phyloP scores from a whole-genome alignment of 108 stramenopile species.

The Seminavis robusta region DNA sequence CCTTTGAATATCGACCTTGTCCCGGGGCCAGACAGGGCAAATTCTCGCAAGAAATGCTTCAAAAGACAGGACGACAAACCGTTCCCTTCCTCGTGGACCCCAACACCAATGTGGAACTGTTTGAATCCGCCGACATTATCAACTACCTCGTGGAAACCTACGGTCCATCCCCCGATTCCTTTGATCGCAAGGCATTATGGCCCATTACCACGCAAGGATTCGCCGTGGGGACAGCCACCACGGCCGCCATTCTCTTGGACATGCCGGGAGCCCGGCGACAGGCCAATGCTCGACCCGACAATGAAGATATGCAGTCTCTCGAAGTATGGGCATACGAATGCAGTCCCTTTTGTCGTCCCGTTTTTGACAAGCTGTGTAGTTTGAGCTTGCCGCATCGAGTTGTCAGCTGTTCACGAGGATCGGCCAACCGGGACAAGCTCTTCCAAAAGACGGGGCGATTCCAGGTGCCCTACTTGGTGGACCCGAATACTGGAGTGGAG shows the following conservation, averaged over 20 bases:
- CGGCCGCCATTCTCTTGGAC: conserved; percentile 41
- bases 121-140: conserved; percentile 78
- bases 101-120: conserved; percentile 66
- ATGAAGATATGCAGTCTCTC: conserved; percentile 60
- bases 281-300: conserved; percentile 65
- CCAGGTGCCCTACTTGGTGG: conserved; percentile 84
- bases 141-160: conserved; percentile 76
- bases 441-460: conserved; percentile 73
- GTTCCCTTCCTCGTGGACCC: conserved; percentile 81
- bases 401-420: conserved; percentile 78
- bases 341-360: conserved; percentile 75
- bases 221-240: conserved; percentile 45
- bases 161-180: conserved; percentile 45
- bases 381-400: conserved; percentile 78
- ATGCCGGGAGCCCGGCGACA: conserved; percentile 47
- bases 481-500: conserved; percentile 85
- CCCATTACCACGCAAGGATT: conserved; percentile 62
- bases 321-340: conserved; percentile 88
- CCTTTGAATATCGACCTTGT: conserved; percentile 73
- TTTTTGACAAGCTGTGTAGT: conserved; percentile 65
- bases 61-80: conserved; percentile 44
- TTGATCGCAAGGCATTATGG: conserved; percentile 63
- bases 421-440: conserved; percentile 73
- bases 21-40: conserved; percentile 45
- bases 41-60: conserved; percentile 40